These are phyloP conservation scores for Scheffersomyces ergatensis DNA, from an alignment of 805 yeast species.

Conservation along the genomic window DNA sequence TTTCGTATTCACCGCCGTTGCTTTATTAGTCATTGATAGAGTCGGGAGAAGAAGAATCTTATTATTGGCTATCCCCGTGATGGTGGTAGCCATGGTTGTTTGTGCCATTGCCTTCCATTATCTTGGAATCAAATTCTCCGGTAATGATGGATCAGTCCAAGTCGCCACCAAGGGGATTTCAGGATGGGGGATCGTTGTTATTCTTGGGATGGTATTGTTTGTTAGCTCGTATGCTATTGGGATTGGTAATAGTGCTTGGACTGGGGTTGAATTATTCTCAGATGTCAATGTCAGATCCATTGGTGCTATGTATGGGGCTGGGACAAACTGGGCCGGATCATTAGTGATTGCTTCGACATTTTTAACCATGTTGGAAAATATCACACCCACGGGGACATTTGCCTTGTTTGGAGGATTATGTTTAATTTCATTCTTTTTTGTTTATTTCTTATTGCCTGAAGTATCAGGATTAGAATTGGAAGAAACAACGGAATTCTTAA, in stretches of 20 bases:
- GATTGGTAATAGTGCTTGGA: conserved; percentile 98
- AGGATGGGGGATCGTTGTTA: conserved; percentile 87
- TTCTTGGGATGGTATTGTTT: conserved; percentile 79
- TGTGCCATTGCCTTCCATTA: conserved; percentile 92
- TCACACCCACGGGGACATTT: conserved; percentile 95
- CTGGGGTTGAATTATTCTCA: conserved; percentile 92
- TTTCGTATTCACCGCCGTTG: conserved; percentile 81
- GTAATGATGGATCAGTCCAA: conserved; percentile 41
- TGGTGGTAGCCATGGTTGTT: conserved; percentile 71
- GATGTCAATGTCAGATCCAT: conserved; percentile 85
- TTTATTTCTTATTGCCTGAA: conserved; percentile 88
- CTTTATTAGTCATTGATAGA: conserved; percentile 81
- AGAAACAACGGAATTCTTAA: conserved; percentile 79
- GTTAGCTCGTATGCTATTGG: conserved; percentile 94
- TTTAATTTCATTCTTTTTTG: conserved; percentile 66
- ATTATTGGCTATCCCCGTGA: conserved; percentile 78
- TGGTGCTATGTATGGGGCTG: conserved; percentile 88
- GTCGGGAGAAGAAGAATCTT: conserved; percentile 87
- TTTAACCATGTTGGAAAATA: conserved; percentile 88
- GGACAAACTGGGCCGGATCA: conserved; percentile 95
- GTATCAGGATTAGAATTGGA: conserved; percentile 86
- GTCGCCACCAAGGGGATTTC: conserved; percentile 44
- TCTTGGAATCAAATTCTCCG: conserved; percentile 57
- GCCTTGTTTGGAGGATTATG: conserved; percentile 85
- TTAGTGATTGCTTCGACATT: conserved; percentile 87